These are phyloP conservation scores for Coemansia sp. DNA, from an alignment of 371 early-diverging fungal genomes.

Conservation along the genomic window DNA sequence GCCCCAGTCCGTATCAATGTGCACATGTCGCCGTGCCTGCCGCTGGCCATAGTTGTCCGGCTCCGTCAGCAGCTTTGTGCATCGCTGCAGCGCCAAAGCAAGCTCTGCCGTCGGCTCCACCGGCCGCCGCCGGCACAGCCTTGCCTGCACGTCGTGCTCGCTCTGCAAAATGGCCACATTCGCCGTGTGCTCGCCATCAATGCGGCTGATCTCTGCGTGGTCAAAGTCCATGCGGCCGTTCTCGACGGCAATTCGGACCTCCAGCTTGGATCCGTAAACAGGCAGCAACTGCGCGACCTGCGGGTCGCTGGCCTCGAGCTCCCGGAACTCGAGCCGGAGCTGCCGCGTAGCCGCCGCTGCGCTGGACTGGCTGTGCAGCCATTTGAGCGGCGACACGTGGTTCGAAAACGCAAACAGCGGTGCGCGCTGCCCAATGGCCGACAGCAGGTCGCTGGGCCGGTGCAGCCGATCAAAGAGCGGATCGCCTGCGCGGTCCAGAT, in stretches of 20 bases:
- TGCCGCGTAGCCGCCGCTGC: constrained; percentile 2
- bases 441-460: constrained; percentile 18
- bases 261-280: constrained; percentile 4
- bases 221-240: constrained; percentile 9
- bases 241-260: constrained; percentile 13
- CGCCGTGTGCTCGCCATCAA: constrained; percentile 2
- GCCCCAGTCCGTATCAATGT: constrained; percentile 9
- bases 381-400: constrained; percentile 32
- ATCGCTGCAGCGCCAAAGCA: neutral
- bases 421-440: constrained; percentile 1
- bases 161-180: constrained; percentile 31
- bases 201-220: constrained; percentile 2
- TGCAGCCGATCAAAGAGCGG: constrained; percentile 9
- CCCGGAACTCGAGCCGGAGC: constrained; percentile 16
- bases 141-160: constrained; percentile 23
- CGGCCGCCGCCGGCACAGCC: neutral
- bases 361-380: constrained; percentile 22
- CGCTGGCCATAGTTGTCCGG: neutral
- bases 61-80: constrained; percentile 12
- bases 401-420: constrained; percentile 37
- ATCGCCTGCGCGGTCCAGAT: constrained; percentile 15
- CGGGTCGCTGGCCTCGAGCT: neutral
- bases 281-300: constrained; percentile 21
- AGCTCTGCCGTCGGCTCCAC: constrained; percentile 8
- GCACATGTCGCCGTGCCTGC: constrained; percentile 16